Conservation (phyloP, 2,329 filamentous ascomycete species). For the Raffaelea ambrosiae region DNA sequence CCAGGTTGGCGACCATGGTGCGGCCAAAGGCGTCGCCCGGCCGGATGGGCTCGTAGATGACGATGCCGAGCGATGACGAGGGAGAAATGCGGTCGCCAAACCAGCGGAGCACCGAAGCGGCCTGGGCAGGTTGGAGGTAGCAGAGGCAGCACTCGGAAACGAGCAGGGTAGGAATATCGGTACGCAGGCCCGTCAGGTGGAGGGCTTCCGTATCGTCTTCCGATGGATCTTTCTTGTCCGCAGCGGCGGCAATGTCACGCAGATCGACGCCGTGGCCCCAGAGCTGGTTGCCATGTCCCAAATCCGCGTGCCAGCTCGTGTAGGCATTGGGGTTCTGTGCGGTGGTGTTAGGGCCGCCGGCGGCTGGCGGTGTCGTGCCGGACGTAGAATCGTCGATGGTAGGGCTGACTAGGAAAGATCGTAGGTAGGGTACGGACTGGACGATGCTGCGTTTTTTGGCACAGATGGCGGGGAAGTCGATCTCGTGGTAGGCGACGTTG, state of each 20-base stretch:
- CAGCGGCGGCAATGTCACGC: slow-evolving; percentile 39
- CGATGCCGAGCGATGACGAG: slow-evolving; percentile 38
- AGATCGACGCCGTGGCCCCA: slow-evolving; percentile 63
- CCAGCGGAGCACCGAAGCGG: slow-evolving; percentile 54
- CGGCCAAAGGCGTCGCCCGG: slow-evolving; percentile 80
- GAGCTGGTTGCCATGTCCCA: slow-evolving; percentile 32
- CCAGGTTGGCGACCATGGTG: slow-evolving; percentile 88
- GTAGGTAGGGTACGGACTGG: slow-evolving; percentile 35
- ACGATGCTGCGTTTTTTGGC: slow-evolving; percentile 52
- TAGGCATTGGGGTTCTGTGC: slow-evolving; percentile 14
- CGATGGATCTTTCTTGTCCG: background rate
- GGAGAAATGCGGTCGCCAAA: slow-evolving; percentile 44
- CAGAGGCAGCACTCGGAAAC: slow-evolving; percentile 94
- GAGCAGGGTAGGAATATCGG: slow-evolving; percentile 66
- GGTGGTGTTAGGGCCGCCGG: background rate
- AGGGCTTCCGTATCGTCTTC: too few relatives aligned
- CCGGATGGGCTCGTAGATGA: slow-evolving; percentile 84
- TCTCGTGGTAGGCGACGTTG: slow-evolving; percentile 72
- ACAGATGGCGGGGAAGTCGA: slow-evolving; percentile 79
- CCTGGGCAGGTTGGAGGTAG: slow-evolving; percentile 64
- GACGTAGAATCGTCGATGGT: slow-evolving; percentile 14
- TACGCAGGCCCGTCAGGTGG: slow-evolving; percentile 36
- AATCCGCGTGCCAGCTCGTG: slow-evolving; percentile 31
- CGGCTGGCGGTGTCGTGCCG: background rate
- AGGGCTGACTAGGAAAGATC: slow-evolving; percentile 28